phyloP scores from a whole-genome alignment of 148 eudicot genomes.

The Polygonum maritimum region DNA sequence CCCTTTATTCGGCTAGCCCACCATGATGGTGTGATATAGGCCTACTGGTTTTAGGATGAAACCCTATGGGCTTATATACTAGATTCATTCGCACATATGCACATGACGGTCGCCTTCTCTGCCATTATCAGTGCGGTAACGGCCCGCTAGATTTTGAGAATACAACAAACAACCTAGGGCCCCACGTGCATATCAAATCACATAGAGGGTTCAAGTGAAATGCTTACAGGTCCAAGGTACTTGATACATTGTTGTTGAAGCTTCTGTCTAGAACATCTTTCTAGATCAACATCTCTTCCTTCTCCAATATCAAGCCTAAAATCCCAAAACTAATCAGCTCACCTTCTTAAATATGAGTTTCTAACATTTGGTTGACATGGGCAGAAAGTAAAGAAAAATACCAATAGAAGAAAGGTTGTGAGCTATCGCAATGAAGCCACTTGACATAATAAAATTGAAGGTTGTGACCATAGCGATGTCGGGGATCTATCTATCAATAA shows the following conservation, averaged over 20 bases:
- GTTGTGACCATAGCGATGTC: slow-evolving; percentile 92
- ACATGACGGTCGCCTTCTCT: too few relatives aligned
- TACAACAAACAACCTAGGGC: too few relatives aligned
- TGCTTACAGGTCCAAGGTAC: slow-evolving; percentile 62
- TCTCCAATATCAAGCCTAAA: slow-evolving; percentile 70
- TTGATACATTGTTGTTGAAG: slow-evolving; percentile 67
- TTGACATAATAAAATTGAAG: slow-evolving; percentile 65
- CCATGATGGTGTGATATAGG: too few relatives aligned
- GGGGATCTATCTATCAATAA: slow-evolving; percentile 68
- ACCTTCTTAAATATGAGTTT: not conserved
- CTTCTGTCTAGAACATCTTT: slow-evolving; percentile 37
- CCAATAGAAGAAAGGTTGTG: slow-evolving; percentile 81
- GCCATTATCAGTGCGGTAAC: too few relatives aligned
- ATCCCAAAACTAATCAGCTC: not conserved
- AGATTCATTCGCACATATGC: too few relatives aligned
- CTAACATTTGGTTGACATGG: not conserved
- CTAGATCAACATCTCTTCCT: slow-evolving; percentile 51
- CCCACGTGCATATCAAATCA: not conserved
- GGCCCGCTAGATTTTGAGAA: too few relatives aligned
- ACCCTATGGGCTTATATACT: too few relatives aligned
- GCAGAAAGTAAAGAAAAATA: slow-evolving; percentile 14
- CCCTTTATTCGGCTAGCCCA: too few relatives aligned
- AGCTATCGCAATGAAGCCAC: slow-evolving; percentile 77
- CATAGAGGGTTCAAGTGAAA: not conserved
- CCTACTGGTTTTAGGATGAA: too few relatives aligned